Conservation (phyloP, 2,329 filamentous ascomycete species). For the Mycosphaerelloides madeirae region DNA sequence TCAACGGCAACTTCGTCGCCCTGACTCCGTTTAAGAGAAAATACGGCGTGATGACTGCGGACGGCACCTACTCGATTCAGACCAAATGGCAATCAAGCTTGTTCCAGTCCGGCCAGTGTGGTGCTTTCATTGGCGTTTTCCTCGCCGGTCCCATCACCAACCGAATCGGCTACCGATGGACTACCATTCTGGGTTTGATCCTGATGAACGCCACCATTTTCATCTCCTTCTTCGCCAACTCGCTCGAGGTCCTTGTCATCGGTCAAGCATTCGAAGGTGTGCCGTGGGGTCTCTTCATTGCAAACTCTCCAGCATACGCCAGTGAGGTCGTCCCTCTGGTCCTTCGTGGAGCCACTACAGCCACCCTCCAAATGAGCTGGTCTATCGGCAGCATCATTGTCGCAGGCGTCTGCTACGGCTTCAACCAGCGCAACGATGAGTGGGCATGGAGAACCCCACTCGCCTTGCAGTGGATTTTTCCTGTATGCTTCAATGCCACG, state of each 20-base stretch:
- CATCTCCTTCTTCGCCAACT: conserved; percentile 51
- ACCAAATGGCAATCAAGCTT: conserved; percentile 55
- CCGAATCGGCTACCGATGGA: conserved; percentile 54
- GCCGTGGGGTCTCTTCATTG: conserved; percentile 60
- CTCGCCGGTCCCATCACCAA: conserved; percentile 55
- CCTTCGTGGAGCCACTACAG: conserved; percentile 51
- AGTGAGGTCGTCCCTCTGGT: conserved; percentile 54
- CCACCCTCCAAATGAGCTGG: conserved; percentile 61
- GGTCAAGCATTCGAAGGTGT: conserved; percentile 55
- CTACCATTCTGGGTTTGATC: conserved; percentile 50
- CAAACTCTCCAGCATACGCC: conserved; percentile 58
- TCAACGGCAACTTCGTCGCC: conserved; percentile 55
- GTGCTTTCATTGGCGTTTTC: conserved; percentile 55
- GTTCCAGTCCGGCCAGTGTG: conserved; percentile 50
- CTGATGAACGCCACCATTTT: conserved; percentile 55
- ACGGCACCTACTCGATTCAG: conserved; percentile 37
- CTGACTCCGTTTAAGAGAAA: conserved; percentile 40
- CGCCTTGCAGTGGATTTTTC: conserved; percentile 49
- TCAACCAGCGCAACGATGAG: conserved; percentile 38
- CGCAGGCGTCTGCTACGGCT: conserved; percentile 44
- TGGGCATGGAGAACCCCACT: conserved; percentile 46
- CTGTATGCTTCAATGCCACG: conserved; percentile 20
- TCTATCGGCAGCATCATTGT: conserved; percentile 57
- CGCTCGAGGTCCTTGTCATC: conserved; percentile 42
- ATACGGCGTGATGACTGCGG: conserved; percentile 40